A percentile compares a stretch with the other conserved stretches of the same genome.
phyloP scores from a whole-genome alignment of 2,329 filamentous ascomycete genomes.

The Talaromyces sp. region DNA sequence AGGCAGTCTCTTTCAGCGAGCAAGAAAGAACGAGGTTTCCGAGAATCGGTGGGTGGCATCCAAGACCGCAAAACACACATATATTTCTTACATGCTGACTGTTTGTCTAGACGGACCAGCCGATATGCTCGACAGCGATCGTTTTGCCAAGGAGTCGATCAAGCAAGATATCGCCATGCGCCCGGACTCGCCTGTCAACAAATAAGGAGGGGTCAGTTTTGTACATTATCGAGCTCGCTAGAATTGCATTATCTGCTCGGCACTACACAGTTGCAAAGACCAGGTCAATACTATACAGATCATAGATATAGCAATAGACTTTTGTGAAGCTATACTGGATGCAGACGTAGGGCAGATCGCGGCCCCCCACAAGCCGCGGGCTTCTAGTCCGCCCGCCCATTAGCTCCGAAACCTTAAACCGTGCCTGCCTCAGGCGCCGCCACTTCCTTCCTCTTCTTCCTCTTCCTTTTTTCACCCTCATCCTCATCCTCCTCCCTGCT shows the following conservation, averaged over 20 bases:
- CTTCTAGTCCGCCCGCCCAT: not conserved
- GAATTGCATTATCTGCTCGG: not conserved
- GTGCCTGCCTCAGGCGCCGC: not conserved
- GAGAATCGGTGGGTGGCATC: conserved; percentile 1
- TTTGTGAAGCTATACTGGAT: not conserved
- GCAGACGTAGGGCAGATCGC: not conserved
- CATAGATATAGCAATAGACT: not conserved
- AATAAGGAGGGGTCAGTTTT: conserved; percentile 28
- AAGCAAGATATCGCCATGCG: conserved; percentile 41
- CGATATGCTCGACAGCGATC: conserved; percentile 49
- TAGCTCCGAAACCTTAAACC: not conserved
- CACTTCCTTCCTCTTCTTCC: not conserved
- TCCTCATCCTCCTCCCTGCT: not conserved
- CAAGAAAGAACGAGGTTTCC: conserved; percentile 36
- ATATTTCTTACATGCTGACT: conserved; percentile 11
- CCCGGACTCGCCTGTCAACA: conserved; percentile 44
- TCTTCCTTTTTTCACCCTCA: not conserved
- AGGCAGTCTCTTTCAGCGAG: conserved; percentile 42
- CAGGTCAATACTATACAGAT: too few species aligned
- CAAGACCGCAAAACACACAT: not conserved
- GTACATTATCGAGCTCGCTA: not conserved
- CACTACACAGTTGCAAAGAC: not conserved
- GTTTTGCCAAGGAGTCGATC: conserved; percentile 30
- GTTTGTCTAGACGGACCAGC: conserved; percentile 47
- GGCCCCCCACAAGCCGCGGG: not conserved